Conservation (phyloP, 345 rosid species). For the Cardiospermum halicacabum region DNA sequence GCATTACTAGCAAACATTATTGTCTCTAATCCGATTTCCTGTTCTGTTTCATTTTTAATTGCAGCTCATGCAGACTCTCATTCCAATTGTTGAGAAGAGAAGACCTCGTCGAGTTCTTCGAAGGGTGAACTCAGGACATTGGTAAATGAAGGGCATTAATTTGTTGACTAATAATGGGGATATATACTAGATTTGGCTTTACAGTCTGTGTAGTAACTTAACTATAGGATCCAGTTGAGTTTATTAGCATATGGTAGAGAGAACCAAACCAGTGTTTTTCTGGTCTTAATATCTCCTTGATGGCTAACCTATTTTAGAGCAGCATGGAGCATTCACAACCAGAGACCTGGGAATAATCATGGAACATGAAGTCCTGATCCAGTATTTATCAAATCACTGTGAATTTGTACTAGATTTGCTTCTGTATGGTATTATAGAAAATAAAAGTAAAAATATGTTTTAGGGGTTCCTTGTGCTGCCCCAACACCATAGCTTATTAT, state of each 20-base stretch:
- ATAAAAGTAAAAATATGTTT: neutral
- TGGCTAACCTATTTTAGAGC: conserved; percentile 3
- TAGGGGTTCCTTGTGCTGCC: neutral
- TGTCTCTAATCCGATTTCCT: neutral
- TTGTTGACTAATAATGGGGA: too few species aligned
- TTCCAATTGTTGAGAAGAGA: conserved; percentile 40
- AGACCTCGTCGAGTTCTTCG: conserved; percentile 33
- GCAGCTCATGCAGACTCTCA: conserved; percentile 46
- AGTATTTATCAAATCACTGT: neutral
- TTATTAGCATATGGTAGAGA: neutral
- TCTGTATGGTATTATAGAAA: neutral
- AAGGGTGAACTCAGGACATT: conserved; percentile 34
- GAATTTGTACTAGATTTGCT: conserved; percentile 5
- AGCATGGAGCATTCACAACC: neutral
- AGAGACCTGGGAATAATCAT: neutral
- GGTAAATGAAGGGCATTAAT: conserved; percentile 25
- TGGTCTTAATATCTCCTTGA: neutral
- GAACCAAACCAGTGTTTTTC: too few species aligned
- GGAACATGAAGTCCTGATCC: neutral
- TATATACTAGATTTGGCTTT: too few species aligned
- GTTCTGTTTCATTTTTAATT: conserved; percentile 1
- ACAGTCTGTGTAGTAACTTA: too few species aligned
- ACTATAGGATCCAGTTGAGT: neutral
- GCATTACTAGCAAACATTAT: neutral
- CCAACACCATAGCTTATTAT: neutral